phyloP scores from a whole-genome alignment of 352 stramenopile species.

The Pythium dissimile region DNA sequence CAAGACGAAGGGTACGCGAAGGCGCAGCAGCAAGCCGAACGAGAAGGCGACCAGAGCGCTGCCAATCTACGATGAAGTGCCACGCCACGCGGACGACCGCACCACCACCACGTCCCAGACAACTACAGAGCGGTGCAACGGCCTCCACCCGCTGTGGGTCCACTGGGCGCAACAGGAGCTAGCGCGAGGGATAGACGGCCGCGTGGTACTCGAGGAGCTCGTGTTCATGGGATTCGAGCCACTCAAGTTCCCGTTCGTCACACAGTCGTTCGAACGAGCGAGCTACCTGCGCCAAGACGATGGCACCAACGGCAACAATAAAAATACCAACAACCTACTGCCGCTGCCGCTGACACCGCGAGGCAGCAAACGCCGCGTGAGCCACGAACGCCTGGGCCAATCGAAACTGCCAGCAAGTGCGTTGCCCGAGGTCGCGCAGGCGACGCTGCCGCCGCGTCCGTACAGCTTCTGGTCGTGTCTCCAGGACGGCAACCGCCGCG shows the following conservation, averaged over 20 bases:
- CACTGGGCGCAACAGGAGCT: slow-evolving; percentile 67
- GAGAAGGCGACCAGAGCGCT: too few species aligned
- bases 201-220: slow-evolving; percentile 53
- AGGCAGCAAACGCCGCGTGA: not conserved
- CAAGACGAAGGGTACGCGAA: slow-evolving; percentile 44
- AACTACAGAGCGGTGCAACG: slow-evolving; percentile 20
- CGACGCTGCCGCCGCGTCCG: not conserved
- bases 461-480: slow-evolving; percentile 53
- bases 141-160: slow-evolving; percentile 55
- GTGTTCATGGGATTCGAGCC: slow-evolving; percentile 44
- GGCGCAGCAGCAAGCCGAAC: not conserved
- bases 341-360: slow-evolving; percentile 15
- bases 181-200: slow-evolving; percentile 51
- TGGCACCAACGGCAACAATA: not conserved
- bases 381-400: slow-evolving; percentile 2
- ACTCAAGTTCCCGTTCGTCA: slow-evolving; percentile 47
- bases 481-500: slow-evolving; percentile 33
- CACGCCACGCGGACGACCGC: too few species aligned
- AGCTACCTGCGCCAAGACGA: slow-evolving; percentile 14
- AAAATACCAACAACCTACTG: not conserved
- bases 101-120: too few species aligned
- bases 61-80: slow-evolving; percentile 36
- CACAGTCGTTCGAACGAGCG: slow-evolving; percentile 37
- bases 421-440: slow-evolving; percentile 5
- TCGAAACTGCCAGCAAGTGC: not conserved